Evolutionary conservation across 371 early-diverging fungal species (phyloP), one percentile per base, ranked within the genome.

Genomic region (Actinomortierella ambigua): DNA sequence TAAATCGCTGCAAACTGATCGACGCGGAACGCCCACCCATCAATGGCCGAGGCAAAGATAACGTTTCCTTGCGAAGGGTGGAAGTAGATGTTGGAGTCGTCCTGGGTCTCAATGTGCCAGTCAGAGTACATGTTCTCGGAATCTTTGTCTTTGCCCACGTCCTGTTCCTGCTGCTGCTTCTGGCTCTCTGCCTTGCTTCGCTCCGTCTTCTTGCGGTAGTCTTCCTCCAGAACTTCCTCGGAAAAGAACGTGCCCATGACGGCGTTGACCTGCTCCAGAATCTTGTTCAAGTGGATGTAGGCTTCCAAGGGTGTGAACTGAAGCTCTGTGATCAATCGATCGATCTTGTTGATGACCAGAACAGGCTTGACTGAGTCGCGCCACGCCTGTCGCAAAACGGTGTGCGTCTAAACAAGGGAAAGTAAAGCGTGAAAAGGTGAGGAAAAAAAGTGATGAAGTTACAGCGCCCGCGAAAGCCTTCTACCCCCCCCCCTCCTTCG

Each of bases 271-370:
- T 97, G 95, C 71, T 96, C 97, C 28, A 98, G 77, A 55, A 98
- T 93, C 63, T 93, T 89, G 69, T 89, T 91, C 63, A 99, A 68
- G 65, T 96, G 97, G 22, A 81, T 55, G 69, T 95, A 96, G 0
- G 98, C 98, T 76, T 99, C 99, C 28, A 78, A 61, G 4, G 98
- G 90, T 2, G 97, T 91, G 77, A 98, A 84, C 71, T 93, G 90
- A 59, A 96, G 82, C 78, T 99, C 99, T 3, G 93, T 90, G 27
- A 97, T 91, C 34, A 98, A 78, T 23, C 99, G 88, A 76, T 99
- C 99, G 57, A 99, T 92, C 80, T 99, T 99, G 85, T 99, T 99
- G 47, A 99, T 77, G 5, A 99, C 96, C n/a, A 99, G 79, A 20
- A 99, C 79, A 0, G 97, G 96, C 8, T 84, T 82, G 26, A 99